These are phyloP conservation scores for Penicillium parvum DNA, from an alignment of 495 filamentous ascomycete species.

Conservation along the genomic window DNA sequence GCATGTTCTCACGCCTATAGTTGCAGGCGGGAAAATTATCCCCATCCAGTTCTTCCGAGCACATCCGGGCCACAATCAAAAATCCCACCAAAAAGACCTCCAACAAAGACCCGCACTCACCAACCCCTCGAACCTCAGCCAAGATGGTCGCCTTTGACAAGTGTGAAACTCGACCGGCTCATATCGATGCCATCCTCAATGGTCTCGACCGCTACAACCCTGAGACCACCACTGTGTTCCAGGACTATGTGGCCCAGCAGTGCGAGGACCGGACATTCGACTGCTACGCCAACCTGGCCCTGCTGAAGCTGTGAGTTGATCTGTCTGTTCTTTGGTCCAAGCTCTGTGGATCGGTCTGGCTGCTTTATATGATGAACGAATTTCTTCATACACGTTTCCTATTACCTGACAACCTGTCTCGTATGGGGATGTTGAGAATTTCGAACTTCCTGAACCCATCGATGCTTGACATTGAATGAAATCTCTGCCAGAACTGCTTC, in stretches of 20 bases:
- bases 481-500: too few relatives aligned
- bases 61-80: conserved; percentile 37
- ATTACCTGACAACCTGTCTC: conserved; percentile 74
- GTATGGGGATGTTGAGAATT: conserved; percentile 35
- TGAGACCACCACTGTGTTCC: conserved; percentile 88
- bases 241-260: conserved; percentile 91
- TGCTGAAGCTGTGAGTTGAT: conserved; percentile 90
- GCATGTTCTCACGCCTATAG: too few relatives aligned
- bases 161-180: conserved; percentile 67
- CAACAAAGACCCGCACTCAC: conserved; percentile 26
- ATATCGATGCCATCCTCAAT: conserved; percentile 85
- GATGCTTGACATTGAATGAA: conserved; percentile 6
- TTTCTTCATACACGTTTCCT: conserved; percentile 81
- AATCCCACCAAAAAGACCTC: conserved; percentile 39
- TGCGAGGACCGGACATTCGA: conserved; percentile 94
- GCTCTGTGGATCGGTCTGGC: conserved; percentile 8
- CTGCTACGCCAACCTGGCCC: conserved; percentile 90
- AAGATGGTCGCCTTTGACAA: conserved; percentile 54
- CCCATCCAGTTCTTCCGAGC: conserved; percentile 14
- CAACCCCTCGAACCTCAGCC: conserved; percentile 21
- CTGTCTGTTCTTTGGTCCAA: conserved; percentile 4
- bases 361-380: conserved; percentile 59
- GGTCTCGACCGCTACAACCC: conserved; percentile 98
- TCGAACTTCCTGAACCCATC: conserved; percentile 30
- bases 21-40: conserved; percentile 31